Conservation (phyloP, 1,284 basidiomycete genomes). For the Meripilus lineatus region DNA sequence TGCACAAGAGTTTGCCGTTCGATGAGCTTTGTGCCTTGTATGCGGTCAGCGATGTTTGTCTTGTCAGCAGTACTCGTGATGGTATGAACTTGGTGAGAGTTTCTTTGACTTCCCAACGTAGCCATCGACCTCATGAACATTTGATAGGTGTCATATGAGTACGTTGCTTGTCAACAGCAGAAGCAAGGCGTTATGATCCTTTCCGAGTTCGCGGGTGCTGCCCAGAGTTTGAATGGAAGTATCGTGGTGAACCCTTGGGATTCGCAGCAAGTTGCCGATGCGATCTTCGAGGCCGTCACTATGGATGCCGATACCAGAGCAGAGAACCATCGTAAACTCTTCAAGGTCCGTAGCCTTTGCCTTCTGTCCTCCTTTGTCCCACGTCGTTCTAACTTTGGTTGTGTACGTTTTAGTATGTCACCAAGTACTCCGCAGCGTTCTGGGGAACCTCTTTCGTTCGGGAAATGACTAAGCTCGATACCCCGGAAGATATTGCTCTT, state of each 20-base stretch:
- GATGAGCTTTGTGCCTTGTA: conserved; percentile 97
- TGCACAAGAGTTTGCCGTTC: conserved; percentile 93
- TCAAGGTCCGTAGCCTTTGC: conserved; percentile 51
- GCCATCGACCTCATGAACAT: neutral
- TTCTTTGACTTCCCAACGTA: neutral
- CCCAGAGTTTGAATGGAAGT: conserved; percentile 91
- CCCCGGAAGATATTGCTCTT: conserved; percentile 13
- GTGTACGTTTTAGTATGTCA: conserved; percentile 66
- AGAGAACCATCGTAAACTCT: conserved; percentile 93
- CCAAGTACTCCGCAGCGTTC: conserved; percentile 89
- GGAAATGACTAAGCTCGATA: conserved; percentile 64
- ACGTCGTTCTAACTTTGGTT: neutral
- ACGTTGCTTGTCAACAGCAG: conserved; percentile 92
- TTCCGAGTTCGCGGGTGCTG: conserved; percentile 97
- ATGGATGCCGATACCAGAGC: conserved; percentile 79
- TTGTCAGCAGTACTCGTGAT: conserved; percentile 93
- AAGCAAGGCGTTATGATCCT: conserved; percentile 96
- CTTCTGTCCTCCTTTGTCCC: neutral
- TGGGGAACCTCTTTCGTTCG: conserved; percentile 91
- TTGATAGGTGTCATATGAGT: conserved; percentile 96
- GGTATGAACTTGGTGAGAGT: conserved; percentile 94
- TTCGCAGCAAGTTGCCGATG: conserved; percentile 92
- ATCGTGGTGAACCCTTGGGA: conserved; percentile 97
- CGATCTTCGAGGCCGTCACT: conserved; percentile 91
- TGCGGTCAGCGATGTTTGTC: conserved; percentile 92